Conservation (phyloP, 2,329 filamentous ascomycete species). For the Colletotrichum lentis region DNA sequence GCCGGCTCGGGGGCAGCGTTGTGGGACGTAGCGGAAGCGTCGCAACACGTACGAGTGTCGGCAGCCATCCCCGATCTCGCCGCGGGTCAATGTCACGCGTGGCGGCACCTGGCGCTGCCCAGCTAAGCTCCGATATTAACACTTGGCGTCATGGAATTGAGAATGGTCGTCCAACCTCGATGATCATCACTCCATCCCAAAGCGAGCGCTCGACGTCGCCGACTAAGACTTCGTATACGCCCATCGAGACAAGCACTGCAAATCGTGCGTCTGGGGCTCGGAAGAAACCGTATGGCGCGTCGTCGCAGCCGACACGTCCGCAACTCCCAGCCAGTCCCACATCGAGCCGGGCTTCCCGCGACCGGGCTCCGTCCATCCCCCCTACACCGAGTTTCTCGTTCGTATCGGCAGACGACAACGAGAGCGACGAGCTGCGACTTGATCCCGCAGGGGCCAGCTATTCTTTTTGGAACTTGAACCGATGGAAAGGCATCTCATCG, state of each 20-base stretch:
- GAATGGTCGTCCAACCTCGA: slow-evolving; percentile 50
- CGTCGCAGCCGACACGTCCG: slow-evolving; percentile 39
- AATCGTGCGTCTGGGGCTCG: slow-evolving; percentile 58
- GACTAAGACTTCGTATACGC: slow-evolving; percentile 51
- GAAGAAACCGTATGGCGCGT: slow-evolving; percentile 53
- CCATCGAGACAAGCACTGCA: slow-evolving; percentile 48
- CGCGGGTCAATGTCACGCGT: slow-evolving; percentile 61
- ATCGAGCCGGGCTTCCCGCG: slow-evolving; percentile 44
- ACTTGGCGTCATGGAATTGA: slow-evolving; percentile 81
- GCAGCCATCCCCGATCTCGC: slow-evolving; percentile 58
- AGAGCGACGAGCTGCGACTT: slow-evolving; percentile 49
- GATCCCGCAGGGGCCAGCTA: slow-evolving; percentile 54
- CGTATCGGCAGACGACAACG: slow-evolving; percentile 54
- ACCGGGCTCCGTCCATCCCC: slow-evolving; percentile 47
- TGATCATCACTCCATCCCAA: slow-evolving; percentile 50
- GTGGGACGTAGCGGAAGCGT: slow-evolving; percentile 66
- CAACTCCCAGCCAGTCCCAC: slow-evolving; percentile 51
- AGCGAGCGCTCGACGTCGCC: slow-evolving; percentile 67
- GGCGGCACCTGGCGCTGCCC: slow-evolving; percentile 43
- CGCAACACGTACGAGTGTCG: slow-evolving; percentile 60
- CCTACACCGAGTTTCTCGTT: slow-evolving; percentile 67
- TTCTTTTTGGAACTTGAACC: slow-evolving; percentile 66
- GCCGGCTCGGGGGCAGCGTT: slow-evolving; percentile 66
- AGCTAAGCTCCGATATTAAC: slow-evolving; percentile 74
- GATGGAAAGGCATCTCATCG: slow-evolving; percentile 58